Percentiles rank a stretch among this genome's conserved stretches.
phyloP scores from a whole-genome alignment of 169 alveolate species.

The Eimeria necatrix region DNA sequence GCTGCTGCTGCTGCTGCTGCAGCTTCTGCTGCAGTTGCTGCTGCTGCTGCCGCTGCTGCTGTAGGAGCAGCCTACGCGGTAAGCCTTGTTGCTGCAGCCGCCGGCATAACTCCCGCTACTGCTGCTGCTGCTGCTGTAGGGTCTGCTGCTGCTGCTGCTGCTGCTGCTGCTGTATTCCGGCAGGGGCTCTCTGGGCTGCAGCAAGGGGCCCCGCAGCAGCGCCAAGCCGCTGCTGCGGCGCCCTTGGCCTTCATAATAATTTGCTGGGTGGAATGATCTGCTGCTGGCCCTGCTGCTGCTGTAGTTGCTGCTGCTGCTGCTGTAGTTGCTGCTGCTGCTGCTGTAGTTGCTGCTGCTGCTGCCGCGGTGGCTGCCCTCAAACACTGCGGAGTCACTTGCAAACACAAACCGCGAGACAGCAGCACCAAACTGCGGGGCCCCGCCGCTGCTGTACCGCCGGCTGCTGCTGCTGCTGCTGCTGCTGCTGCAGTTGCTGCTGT shows the following conservation, averaged over 20 bases:
- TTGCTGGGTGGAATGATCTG: not conserved
- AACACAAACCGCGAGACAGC: conserved; percentile 6
- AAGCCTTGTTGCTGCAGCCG: not conserved
- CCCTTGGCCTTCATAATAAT: not conserved
- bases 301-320: conserved; percentile 24
- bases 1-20: conserved; percentile 4
- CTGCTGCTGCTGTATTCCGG: not conserved
- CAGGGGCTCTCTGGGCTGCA: not conserved
- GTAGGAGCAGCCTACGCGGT: not conserved
- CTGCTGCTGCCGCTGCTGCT: conserved; percentile 49
- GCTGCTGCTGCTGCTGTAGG: not conserved
- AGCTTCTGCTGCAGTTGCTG: not conserved
- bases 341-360: conserved; percentile 2
- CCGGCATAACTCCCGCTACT: not conserved
- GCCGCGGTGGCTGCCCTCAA: not conserved
- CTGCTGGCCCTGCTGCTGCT: not conserved
- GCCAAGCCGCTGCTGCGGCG: not conserved
- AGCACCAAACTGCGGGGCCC: not conserved
- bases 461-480: conserved; percentile 14
- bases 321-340: not conserved
- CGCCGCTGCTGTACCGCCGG: conserved; percentile 8
- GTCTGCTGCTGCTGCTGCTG: conserved; percentile 34
- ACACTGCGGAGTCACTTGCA: not conserved
- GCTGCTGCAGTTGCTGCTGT: conserved; percentile 20
- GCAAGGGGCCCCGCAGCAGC: not conserved